phyloP scores from a whole-genome alignment of 805 yeast genomes.

The Candida stauntonica region DNA sequence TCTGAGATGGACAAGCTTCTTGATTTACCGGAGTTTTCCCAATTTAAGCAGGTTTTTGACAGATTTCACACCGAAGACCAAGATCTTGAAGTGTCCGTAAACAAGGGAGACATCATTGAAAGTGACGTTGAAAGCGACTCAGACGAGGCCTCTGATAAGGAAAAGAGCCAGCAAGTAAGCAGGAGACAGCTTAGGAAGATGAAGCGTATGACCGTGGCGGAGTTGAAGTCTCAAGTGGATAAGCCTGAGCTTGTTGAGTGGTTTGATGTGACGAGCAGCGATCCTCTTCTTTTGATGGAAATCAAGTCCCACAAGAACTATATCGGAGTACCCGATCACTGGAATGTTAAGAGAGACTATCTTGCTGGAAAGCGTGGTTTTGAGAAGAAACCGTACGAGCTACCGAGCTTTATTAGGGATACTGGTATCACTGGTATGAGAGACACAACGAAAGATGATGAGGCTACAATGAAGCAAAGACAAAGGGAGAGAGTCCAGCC shows the following conservation, averaged over 20 bases:
- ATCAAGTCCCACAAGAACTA: slow-evolving; percentile 62
- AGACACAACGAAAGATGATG: slow-evolving; percentile 49
- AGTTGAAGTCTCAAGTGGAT: slow-evolving; percentile 54
- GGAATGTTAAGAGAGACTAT: slow-evolving; percentile 78
- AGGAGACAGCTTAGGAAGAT: slow-evolving; percentile 48
- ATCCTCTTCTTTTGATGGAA: slow-evolving; percentile 62
- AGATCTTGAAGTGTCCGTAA: slow-evolving; percentile 13
- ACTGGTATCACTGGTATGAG: slow-evolving; percentile 91
- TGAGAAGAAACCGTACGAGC: slow-evolving; percentile 65
- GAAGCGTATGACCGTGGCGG: slow-evolving; percentile 60
- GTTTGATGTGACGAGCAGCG: slow-evolving; percentile 81
- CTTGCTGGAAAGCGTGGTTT: slow-evolving; percentile 60
- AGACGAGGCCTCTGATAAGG: slow-evolving; percentile 13
- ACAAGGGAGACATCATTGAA: slow-evolving; percentile 30
- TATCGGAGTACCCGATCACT: slow-evolving; percentile 78
- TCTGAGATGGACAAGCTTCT: slow-evolving; percentile 24
- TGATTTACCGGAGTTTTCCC: slow-evolving; percentile 30
- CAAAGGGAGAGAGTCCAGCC: slow-evolving; percentile 87
- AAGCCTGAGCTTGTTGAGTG: slow-evolving; percentile 79
- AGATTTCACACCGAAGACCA: slow-evolving; percentile 29
- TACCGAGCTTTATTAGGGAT: slow-evolving; percentile 72
- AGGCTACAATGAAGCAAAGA: slow-evolving; percentile 55
- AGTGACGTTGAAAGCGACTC: slow-evolving; percentile 25
- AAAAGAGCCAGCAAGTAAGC: slow-evolving; percentile 27
- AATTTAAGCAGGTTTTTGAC: slow-evolving; percentile 33